Evolutionary conservation across 2,329 filamentous ascomycete species (phyloP), one percentile per base, ranked within the genome.

Genomic region (Chaetomiaceae sp.): DNA sequence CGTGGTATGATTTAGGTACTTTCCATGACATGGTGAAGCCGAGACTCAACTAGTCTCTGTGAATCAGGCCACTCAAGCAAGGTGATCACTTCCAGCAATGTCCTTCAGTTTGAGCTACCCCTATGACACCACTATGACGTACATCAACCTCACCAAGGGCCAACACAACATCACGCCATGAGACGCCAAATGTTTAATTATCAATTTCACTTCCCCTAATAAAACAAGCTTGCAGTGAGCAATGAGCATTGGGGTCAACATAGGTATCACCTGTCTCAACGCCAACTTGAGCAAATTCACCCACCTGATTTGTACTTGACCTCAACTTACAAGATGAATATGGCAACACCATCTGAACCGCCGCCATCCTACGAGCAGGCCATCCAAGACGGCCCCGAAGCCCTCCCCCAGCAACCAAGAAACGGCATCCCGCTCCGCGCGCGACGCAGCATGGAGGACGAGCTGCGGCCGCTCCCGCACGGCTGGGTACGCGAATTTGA

Each of bases 391-490:
- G 61, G 63, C 14, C 49, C 49, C 3, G 37, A 51, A 6, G 17
- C 53, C 8, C 53, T 55, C n/a, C 51, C 53, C 1, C 46, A 38
- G 4, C 27, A 47, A 34, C 15, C 43, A 6, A 58, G 54, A 46
- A 61, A 60, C 31, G 77, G 75, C 49, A 83, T 84, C 38, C 77
- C 80, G 0, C 69, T 74, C 1, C 69, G 71, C 11, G 68, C 69
- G 31, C 74, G 81, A 12, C 74, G 80, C n/a, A 77, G 73, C 22
- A 84, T 84, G 80, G 81, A 84, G 69, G 82, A 84, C 59, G 79
- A 83, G 61, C 66, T 71, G 8, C 73, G 82, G 4, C 70, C 75
- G 1, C 70, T 84, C 0, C 81, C 82, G 0, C 54, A 66, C 14
- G 80, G 80, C 38, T 84, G 81, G 81, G 68, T 83, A 1, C 71